Base-by-base conservation (phyloP, 441 rosid genomes). In the Pelargonium fulgidum region DNA sequence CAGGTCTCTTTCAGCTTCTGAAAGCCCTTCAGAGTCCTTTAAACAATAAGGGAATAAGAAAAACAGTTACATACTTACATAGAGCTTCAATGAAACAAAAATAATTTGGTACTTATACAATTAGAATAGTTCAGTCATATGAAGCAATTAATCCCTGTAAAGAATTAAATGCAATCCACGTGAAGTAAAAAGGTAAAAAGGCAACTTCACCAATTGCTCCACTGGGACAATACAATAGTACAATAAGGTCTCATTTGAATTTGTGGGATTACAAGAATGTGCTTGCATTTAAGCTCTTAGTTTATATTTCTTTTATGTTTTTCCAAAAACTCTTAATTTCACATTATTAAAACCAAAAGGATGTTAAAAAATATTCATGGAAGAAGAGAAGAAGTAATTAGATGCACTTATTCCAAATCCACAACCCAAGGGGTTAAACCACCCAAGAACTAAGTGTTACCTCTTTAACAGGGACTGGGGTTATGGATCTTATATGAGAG, bases 1-100 rank as follows among this genome's bases (percentile, higher is more conserved):
- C 64, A 94, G 75, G 73, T 85, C 92, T 68, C 82, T 81, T 29
- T 94, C 91, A 59, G 89, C 86, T 82, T 91, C 92, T 72, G 97
- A 87, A 59, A 93, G 91, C 64, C 93, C 97, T 80, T 88, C 96
- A 59, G 85, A 74, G 78, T 88, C 96, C 99, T 93, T 68, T 70
- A 64, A 59, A 45, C 68, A 80, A 74, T 67, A 13, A 65, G 52
- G 65, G 64, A 36, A 26, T 17, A 66, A 69, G 68, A 66, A 24
- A 36, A 36, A 71, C 9, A 65, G 65, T 47, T 39, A 65, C 29
- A 54, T 17, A 65, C 63, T 47, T 26, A 62, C 29, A 54, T 17
- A 63, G 50, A 70, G 65, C 65, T 73, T 64, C 20, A 14, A 52
- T 14, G 59, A 16, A 52, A 52, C 59, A 52, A 7, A 17, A 52